phyloP scores from a whole-genome alignment of 805 yeast genomes.

The Barnettozyma salicaria region DNA sequence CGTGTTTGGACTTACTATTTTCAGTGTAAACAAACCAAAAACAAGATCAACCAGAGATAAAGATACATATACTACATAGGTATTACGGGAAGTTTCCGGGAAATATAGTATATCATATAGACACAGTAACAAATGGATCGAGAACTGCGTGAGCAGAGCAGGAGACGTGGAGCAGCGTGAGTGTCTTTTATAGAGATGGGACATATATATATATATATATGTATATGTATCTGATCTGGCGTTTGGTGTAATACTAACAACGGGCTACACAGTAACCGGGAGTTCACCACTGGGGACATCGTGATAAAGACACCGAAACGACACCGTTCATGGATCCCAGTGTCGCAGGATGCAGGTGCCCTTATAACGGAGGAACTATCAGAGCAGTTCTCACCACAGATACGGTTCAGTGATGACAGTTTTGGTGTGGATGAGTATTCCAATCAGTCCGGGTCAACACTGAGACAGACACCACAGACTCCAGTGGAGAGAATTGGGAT shows the following conservation, averaged over 20 bases:
- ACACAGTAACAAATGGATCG: conserved; percentile 15
- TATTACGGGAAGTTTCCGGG: too few relatives aligned
- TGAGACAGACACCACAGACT: conserved; percentile 3
- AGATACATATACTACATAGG: background rate
- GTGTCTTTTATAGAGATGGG: too few relatives aligned
- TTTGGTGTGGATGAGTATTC: background rate
- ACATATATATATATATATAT: too few relatives aligned
- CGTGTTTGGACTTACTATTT: conserved; percentile 6
- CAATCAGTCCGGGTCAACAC: too few relatives aligned
- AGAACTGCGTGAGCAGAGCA: conserved; percentile 12
- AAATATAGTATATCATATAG: background rate
- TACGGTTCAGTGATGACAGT: conserved; percentile 1
- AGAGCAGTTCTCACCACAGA: conserved; percentile 8
- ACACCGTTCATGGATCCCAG: conserved; percentile 12
- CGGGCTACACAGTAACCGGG: conserved; percentile 5
- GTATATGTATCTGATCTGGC: background rate
- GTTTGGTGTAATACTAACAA: background rate
- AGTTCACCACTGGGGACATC: conserved; percentile 11
- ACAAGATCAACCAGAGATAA: background rate
- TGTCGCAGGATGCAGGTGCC: conserved; percentile 18
- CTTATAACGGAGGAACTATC: conserved; percentile 18
- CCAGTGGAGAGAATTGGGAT: background rate
- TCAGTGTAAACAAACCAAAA: conserved; percentile 3
- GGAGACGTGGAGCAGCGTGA: conserved; percentile 21
- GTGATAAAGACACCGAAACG: conserved; percentile 13